These are phyloP conservation scores for Yamadazyma triangularis DNA, from an alignment of 1,139 yeast species.

Conservation along the genomic window DNA sequence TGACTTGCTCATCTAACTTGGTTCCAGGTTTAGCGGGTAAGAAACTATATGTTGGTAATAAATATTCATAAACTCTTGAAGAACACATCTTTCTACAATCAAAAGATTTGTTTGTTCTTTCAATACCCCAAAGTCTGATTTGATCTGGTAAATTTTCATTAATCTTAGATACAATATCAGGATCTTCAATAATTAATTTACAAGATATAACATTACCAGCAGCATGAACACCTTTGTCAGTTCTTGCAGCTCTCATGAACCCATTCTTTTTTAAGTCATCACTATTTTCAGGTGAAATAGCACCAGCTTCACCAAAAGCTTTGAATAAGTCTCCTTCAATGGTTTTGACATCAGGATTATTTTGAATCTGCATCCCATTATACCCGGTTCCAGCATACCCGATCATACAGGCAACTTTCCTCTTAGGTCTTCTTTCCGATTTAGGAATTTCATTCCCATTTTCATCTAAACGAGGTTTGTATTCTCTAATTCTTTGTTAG, in stretches of 20 bases:
- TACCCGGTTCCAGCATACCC: constrained; percentile 99
- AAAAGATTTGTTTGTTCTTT: constrained; percentile 83
- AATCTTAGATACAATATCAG: constrained; percentile 68
- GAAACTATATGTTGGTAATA: constrained; percentile 85
- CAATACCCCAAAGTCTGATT: constrained; percentile 90
- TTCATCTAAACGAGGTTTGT: constrained; percentile 48
- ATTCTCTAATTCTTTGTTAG: constrained; percentile 31
- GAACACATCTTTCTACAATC: constrained; percentile 96
- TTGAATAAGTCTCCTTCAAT: constrained; percentile 87
- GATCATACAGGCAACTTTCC: constrained; percentile 85
- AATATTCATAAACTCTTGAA: constrained; percentile 87
- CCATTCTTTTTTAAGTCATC: constrained; percentile 87
- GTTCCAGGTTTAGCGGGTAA: constrained; percentile 84
- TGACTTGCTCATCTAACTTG: constrained; percentile 56
- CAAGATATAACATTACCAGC: constrained; percentile 92
- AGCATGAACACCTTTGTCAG: constrained; percentile 99
- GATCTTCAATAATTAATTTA: constrained; percentile 85
- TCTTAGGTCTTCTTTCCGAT: constrained; percentile 71
- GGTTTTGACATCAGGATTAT: constrained; percentile 82
- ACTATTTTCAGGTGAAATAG: constrained; percentile 83
- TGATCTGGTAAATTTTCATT: constrained; percentile 76
- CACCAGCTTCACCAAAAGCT: constrained; percentile 87
- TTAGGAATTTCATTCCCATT: constrained; percentile 56
- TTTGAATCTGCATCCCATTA: constrained; percentile 88
- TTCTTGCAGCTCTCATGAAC: constrained; percentile 94